phyloP scores from a whole-genome alignment of 2,329 filamentous ascomycete species.

The Mollisia scopiformis region DNA sequence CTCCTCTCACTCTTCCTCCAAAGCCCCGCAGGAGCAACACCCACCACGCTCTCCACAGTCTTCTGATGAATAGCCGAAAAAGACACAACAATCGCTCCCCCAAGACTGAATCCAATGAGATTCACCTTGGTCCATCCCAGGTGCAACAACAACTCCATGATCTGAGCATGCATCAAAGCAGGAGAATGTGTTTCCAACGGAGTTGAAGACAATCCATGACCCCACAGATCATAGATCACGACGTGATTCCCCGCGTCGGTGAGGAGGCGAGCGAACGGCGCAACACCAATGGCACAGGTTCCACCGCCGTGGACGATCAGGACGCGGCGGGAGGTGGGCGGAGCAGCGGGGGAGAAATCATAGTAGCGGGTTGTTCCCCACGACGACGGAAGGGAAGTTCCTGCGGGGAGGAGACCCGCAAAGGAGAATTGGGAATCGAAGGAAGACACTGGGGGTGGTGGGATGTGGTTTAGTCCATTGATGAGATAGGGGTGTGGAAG shows the following conservation, averaged over 20 bases:
- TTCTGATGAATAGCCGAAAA: slow-evolving; percentile 40
- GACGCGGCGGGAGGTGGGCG: slow-evolving; percentile 31
- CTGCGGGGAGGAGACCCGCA: slow-evolving; percentile 17
- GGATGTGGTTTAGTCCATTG: slow-evolving; percentile 18
- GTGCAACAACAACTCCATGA: slow-evolving; percentile 43
- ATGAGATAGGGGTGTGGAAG: slow-evolving; percentile 12
- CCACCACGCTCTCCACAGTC: slow-evolving; percentile 39
- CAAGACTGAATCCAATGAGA: slow-evolving; percentile 54
- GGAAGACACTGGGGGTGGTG: slow-evolving; percentile 13
- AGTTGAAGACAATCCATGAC: slow-evolving; percentile 55
- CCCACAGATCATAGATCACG: slow-evolving; percentile 53
- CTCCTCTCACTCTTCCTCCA: slow-evolving; percentile 29
- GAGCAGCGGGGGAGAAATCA: slow-evolving; percentile 8
- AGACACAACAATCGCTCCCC: slow-evolving; percentile 42
- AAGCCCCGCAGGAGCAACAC: slow-evolving; percentile 53
- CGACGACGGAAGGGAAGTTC: slow-evolving; percentile 11
- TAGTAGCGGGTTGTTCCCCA: slow-evolving; percentile 21
- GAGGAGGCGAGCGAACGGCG: slow-evolving; percentile 44
- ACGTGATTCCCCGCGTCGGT: slow-evolving; percentile 43
- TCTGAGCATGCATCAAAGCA: slow-evolving; percentile 45
- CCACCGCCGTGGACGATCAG: slow-evolving; percentile 55
- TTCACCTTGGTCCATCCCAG: slow-evolving; percentile 47
- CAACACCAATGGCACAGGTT: slow-evolving; percentile 52
- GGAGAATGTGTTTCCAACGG: slow-evolving; percentile 45
- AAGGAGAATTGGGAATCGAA: slow-evolving; percentile 20